phyloP scores from a whole-genome alignment of 1,139 yeast genomes.

The Groenewaldozyma sp. region DNA sequence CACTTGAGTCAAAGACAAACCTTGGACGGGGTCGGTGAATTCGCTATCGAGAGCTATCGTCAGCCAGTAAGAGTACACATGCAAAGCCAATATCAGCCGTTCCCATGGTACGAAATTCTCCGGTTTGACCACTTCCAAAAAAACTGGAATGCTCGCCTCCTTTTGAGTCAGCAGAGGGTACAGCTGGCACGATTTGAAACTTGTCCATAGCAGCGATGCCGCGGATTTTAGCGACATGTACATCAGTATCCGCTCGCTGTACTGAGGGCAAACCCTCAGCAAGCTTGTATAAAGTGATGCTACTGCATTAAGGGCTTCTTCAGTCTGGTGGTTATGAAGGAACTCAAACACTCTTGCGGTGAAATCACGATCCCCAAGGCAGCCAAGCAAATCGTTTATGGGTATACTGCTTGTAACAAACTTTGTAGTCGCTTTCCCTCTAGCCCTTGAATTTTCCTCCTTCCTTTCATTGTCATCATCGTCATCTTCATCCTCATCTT shows the following conservation, averaged over 20 bases:
- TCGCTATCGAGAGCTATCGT: constrained; percentile 67
- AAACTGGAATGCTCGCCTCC: not conserved
- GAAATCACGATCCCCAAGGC: not conserved
- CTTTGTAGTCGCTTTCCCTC: not conserved
- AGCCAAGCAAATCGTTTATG: not conserved
- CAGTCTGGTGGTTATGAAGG: not conserved
- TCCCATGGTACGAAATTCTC: constrained; percentile 14
- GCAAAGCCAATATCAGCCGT: constrained; percentile 34
- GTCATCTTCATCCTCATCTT: constrained; percentile 5
- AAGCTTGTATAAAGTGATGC: constrained; percentile 18
- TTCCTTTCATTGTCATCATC: not conserved
- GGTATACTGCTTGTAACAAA: not conserved
- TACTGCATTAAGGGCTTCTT: constrained; percentile 4
- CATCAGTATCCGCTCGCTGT: constrained; percentile 20
- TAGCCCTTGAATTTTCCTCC: not conserved
- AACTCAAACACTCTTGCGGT: constrained; percentile 1
- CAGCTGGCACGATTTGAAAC: not conserved
- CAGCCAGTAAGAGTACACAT: constrained; percentile 47
- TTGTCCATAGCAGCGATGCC: constrained; percentile 11
- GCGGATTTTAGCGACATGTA: constrained; percentile 20
- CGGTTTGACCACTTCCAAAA: not conserved
- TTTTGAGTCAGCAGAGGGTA: not conserved
- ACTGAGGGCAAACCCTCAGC: constrained; percentile 17
- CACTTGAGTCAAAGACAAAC: constrained; percentile 42
- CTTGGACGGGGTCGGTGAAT: constrained; percentile 26